phyloP scores from a whole-genome alignment of 78 protist genomes.

The Dictyostelium brefeldianum region DNA sequence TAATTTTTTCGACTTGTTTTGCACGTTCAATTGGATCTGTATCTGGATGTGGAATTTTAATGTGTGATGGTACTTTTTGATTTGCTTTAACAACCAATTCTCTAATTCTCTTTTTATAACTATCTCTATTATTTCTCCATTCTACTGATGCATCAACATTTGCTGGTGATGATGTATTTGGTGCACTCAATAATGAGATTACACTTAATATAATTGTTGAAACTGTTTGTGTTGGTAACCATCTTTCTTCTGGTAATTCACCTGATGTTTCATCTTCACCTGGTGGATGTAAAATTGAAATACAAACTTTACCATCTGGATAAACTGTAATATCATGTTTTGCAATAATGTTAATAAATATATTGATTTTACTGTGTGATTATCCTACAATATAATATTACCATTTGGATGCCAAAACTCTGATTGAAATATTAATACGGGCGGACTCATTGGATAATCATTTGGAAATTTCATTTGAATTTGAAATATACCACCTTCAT shows the following conservation, averaged over 20 bases:
- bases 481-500: constrained; percentile 82
- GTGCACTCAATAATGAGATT: constrained; percentile 88
- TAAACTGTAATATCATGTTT: constrained; percentile 51
- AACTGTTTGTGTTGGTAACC: constrained; percentile 92
- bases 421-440: constrained; percentile 80
- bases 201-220: constrained; percentile 89
- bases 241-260: constrained; percentile 90
- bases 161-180: constrained; percentile 93
- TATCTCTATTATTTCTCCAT: constrained; percentile 68
- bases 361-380: no score
- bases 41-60: constrained; percentile 84
- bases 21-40: constrained; percentile 78
- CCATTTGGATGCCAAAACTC: constrained; percentile 94
- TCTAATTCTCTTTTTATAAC: constrained; percentile 43
- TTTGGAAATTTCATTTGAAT: constrained; percentile 86
- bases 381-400: background rate
- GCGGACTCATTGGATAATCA: constrained; percentile 91
- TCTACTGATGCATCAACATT: constrained; percentile 92
- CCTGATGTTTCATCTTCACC: constrained; percentile 87
- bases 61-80: constrained; percentile 60
- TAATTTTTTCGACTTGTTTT: constrained; percentile 72
- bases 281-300: constrained; percentile 92
- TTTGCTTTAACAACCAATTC: constrained; percentile 71
- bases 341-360: background rate
- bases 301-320: constrained; percentile 92